Base-by-base conservation (phyloP, 805 yeast genomes). In the Candida ulmi region DNA sequence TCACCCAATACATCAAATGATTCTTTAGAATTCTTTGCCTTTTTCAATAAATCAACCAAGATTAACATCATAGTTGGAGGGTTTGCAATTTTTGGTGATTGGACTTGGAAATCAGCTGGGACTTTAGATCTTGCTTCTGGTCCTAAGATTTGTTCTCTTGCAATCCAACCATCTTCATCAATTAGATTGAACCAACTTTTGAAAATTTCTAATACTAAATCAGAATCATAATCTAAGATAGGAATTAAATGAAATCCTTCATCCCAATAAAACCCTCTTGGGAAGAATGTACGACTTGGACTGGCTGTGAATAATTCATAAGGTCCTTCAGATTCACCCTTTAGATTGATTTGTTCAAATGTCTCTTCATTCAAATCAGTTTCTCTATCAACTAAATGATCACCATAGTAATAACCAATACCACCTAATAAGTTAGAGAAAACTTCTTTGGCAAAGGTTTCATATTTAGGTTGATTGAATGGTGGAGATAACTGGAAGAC, bases 181-280 rank as follows among this genome's bases (percentile, higher is more conserved):
- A 88, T 86, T 30, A 86, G 62, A 28, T 72, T 61, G 57, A 91
- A 86, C 99, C 99, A 93, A 37, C 95, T 84, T 54, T 80, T 72
- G 41, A 90, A 57, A 15, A 93, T 80, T 47, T 87, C 93, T 44
- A 88, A 67, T 0, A 79, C 86, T 33, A 90, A 66, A 54, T 87
- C 95, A 13, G 85, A 71, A 61, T 93, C 98, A 57, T 83, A 90
- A 35, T 83, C 82, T 50, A 85, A 61, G 29, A 93, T 66, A 8
- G 95, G 95, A 30, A 90, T 66, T 43, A 91, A 67, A 59, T 91
- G 96, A 62, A 93, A 93, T 0, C 99, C 99, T 63, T 93, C 99
- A 62, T 93, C 99, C 99, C 99, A 93, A 56, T 86, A 88, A 55
- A 93, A 93, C 0, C 99, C 99, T 46, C 99, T 73, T 4, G 99